Evolutionary conservation across 768 basidiomycete genomes (phyloP), one percentile per base, ranked within the genome.

Genomic region (Multifurca ochricompacta): DNA sequence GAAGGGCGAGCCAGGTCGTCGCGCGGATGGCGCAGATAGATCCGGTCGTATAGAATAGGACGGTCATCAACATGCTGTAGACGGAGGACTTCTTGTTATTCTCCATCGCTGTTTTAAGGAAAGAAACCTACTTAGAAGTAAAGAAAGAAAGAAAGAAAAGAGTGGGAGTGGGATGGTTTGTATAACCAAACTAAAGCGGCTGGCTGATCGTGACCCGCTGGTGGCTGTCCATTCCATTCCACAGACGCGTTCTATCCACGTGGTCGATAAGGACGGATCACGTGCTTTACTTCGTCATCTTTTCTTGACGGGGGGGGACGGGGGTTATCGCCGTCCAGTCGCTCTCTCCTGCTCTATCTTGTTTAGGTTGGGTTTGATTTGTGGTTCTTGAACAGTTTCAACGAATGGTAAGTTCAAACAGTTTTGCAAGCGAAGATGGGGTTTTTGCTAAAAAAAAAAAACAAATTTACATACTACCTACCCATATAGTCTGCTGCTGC

Each of bases 401-500:
- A 28, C 32, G 14, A 52, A 57, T 57, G 56, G 56, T 57, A 31
- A 16, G 56, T 37, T 16, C 11, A n/a, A n/a, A n/a, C n/a, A n/a
- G n/a, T n/a, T n/a, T n/a, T n/a, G n/a, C n/a, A n/a, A n/a, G n/a
- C n/a, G n/a, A n/a, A n/a, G 39, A 51, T 28, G 39, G 4, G 5
- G 21, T 13, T 19, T 18, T n/a, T n/a, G n/a, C n/a, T n/a, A n/a
- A n/a, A n/a, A n/a, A n/a, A n/a, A n/a, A n/a, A n/a, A n/a, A n/a
- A n/a, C n/a, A n/a, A n/a, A n/a, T n/a, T n/a, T n/a, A n/a, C n/a
- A n/a, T n/a, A n/a, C n/a, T n/a, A n/a, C n/a, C n/a, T n/a, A n/a
- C n/a, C n/a, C n/a, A n/a, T 9, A 16, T 25, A 61, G 60, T 60
- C 54, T 27, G n/a, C n/a, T n/a, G n/a, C n/a, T n/a, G 32, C 10